Evolutionary conservation across 441 rosid species (phyloP), one percentile per base, ranked within the genome.

Genomic region (Gossypium davidsonii): DNA sequence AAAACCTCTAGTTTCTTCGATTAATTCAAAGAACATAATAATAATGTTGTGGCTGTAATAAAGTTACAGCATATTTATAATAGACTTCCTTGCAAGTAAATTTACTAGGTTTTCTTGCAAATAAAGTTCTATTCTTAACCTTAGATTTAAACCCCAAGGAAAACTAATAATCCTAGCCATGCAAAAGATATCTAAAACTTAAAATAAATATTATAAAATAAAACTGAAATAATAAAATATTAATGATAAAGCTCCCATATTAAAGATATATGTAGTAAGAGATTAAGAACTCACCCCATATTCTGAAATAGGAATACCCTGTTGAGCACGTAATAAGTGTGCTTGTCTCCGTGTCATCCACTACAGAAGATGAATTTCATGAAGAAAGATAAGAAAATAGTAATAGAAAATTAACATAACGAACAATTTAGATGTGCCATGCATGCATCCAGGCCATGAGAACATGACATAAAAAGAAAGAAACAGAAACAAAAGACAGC

Each of bases 271-370:
- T 70, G 53, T 46, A 75, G 78, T 53, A 74, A 46, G 28, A 67
- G 77, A 74, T 55, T 55, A 74, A 70, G 74, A 82, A 67, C 85
- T 76, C 82, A 96, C 99, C 88, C 99, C 97, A 55, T 85, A 88
- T 86, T 96, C 99, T 78, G 99, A 96, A 68, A 87, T 75, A 18
- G 97, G 97, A 81, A 93, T 91, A 56, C 99, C 99, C 85, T 96
- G 97, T 77, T 96, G 99, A 61, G 97, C 97, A 73, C 97, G 97
- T 52, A 91, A 52, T 34, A 84, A 56, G 21, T 88, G 99, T 14
- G 94, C 98, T 49, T 90, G 87, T 80, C 98, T 93, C 79, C 98
- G 85, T 59, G 88, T 81, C 80, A 87, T 62, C 99, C 99, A 96
- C 99, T 88, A 83, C 67, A 71, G 62, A 77, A 78, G 18, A 77